These are phyloP conservation scores for Chaetomium cochliodes DNA, from an alignment of 495 filamentous ascomycete genomes.

Conservation along the genomic window DNA sequence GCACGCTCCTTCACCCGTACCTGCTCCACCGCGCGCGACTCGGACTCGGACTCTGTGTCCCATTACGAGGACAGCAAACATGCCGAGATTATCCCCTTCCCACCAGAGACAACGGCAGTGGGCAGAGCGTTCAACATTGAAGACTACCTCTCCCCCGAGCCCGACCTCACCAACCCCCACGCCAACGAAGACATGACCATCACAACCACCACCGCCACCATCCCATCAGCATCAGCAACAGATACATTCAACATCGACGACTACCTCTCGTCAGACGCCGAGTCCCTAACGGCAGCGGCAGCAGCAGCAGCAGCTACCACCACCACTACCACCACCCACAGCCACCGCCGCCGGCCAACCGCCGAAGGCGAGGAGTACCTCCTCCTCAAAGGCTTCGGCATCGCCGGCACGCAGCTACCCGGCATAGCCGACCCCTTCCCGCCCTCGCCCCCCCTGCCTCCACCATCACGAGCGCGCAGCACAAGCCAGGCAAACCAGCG, in stretches of 20 bases:
- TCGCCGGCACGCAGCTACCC: conserved; percentile 38
- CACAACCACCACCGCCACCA: conserved; percentile 3
- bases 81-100: not conserved
- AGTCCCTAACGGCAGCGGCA: conserved; percentile 29
- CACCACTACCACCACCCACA: conserved; percentile 7
- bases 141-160: conserved; percentile 18
- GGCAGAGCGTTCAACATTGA: conserved; percentile 1
- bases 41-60: not conserved
- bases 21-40: not conserved
- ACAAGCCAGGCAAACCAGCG: not conserved
- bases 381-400: conserved; percentile 44
- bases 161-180: not conserved
- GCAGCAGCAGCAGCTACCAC: not conserved
- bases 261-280: conserved; percentile 40
- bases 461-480: not conserved
- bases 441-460: not conserved
- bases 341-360: conserved; percentile 26
- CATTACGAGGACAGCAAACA: not conserved
- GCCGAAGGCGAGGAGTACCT: conserved; percentile 47
- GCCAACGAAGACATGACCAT: conserved; percentile 23
- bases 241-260: conserved; percentile 42
- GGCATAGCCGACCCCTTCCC: conserved; percentile 34
- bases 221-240: not conserved
- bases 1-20: conserved; percentile 15
- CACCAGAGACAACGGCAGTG: not conserved